phyloP scores from a whole-genome alignment of 768 basidiomycete genomes.

The Boletus tomentosulus region DNA sequence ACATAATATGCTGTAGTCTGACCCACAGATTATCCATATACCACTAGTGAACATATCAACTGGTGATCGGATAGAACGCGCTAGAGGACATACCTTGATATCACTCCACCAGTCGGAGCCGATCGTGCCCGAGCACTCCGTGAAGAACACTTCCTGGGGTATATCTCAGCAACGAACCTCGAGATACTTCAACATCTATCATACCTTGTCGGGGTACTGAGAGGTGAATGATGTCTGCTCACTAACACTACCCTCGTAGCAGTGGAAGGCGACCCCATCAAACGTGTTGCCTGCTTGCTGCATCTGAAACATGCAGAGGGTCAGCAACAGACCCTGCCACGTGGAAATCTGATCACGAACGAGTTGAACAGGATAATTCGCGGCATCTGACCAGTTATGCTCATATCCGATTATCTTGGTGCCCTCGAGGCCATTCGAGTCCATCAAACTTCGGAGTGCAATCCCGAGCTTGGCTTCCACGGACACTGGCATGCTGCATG shows the following conservation, averaged over 20 bases:
- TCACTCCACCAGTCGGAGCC: constrained; percentile 78
- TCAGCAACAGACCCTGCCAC: not conserved
- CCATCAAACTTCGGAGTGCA: constrained; percentile 52
- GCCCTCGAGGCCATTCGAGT: constrained; percentile 54
- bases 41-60: constrained; percentile 42
- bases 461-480: constrained; percentile 58
- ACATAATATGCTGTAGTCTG: constrained; percentile 4
- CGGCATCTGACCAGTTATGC: constrained; percentile 73
- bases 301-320: constrained; percentile 37
- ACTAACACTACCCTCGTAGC: constrained; percentile 54
- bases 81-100: constrained; percentile 51
- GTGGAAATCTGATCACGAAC: constrained; percentile 26
- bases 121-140: constrained; percentile 62
- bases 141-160: constrained; percentile 39
- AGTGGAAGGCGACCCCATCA: constrained; percentile 68
- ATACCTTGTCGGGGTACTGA: constrained; percentile 50
- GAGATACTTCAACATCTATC: not conserved
- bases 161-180: constrained; percentile 1
- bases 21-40: constrained; percentile 63
- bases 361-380: constrained; percentile 55
- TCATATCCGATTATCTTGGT: constrained; percentile 66
- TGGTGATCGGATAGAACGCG: not conserved
- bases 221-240: constrained; percentile 55
- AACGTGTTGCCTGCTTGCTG: constrained; percentile 52
- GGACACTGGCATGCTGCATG: constrained; percentile 49